These are phyloP conservation scores for Allantophomopsis cytisporea DNA, from an alignment of 2,329 filamentous ascomycete species.

Conservation along the genomic window DNA sequence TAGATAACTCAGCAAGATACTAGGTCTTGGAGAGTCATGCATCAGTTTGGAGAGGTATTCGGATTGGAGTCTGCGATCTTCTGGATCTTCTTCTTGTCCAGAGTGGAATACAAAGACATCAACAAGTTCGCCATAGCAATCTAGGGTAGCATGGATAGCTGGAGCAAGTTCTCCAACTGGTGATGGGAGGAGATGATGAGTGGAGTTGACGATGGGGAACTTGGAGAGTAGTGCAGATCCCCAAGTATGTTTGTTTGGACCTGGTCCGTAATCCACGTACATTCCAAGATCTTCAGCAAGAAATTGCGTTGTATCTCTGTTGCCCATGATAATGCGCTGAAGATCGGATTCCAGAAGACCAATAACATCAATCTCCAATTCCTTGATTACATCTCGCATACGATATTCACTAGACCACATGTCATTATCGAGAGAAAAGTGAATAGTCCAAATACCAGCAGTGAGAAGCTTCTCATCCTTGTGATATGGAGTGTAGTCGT, in stretches of 20 bases:
- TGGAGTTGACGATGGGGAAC: conserved; percentile 94
- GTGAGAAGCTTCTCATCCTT: conserved; percentile 77
- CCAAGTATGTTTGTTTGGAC: conserved; percentile 99
- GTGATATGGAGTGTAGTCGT: conserved; percentile 87
- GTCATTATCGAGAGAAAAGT: conserved; percentile 95
- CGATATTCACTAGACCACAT: conserved; percentile 97
- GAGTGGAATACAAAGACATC: conserved; percentile 99
- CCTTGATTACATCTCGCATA: conserved; percentile 81
- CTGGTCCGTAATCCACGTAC: conserved; percentile 96
- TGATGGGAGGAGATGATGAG: conserved; percentile 85
- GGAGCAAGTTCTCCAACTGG: conserved; percentile 91
- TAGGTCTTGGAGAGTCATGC: conserved; percentile 66
- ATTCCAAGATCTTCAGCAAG: conserved; percentile 93
- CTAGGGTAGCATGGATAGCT: conserved; percentile 90
- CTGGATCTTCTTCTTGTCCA: conserved; percentile 89
- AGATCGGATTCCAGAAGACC: conserved; percentile 89
- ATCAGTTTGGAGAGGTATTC: conserved; percentile 81
- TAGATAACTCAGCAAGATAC: conserved; percentile 80
- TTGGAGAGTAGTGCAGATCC: conserved; percentile 86
- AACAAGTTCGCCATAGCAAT: conserved; percentile 78
- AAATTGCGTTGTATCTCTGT: conserved; percentile 89
- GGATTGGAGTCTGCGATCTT: conserved; percentile 77
- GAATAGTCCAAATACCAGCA: conserved; percentile 96
- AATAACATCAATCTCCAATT: conserved; percentile 93
- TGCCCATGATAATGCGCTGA: conserved; percentile 99